Evolutionary conservation across 495 filamentous ascomycete species (phyloP), one percentile per base, ranked within the genome.

Genomic region (Penicillium simplicissimum): DNA sequence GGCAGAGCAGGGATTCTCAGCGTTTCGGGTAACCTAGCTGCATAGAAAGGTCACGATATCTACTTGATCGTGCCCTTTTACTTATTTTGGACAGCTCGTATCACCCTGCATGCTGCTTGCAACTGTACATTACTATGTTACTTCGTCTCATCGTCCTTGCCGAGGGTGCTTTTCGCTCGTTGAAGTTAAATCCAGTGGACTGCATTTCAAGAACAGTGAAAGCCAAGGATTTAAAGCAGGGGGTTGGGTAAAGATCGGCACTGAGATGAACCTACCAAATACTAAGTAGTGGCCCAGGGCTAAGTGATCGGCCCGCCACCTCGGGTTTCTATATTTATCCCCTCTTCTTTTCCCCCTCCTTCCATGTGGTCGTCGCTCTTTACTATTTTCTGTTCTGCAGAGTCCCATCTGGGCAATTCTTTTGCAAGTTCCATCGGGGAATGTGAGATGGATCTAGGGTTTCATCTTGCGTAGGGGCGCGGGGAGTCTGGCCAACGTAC

Each of bases 251-350:
- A 9, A 31, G 45, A 49, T 49, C 45, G 23, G 45, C 45, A 13
- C 45, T 45, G 42, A n/a, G 40, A 43, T 43, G 36, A 38, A 38
- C 36, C 36, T 17, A 42, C 37, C 3, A 14, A 8, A n/a, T n/a
- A n/a, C n/a, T n/a, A n/a, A n/a, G n/a, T n/a, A n/a, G n/a, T n/a
- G n/a, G n/a, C n/a, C 23, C 23, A 36, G 31, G 51, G 51, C 51
- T n/a, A 21, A 31, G 31, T 55, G 52, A 55, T 55, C 52, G 52
- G 17, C 52, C 52, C 52, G 52, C 52, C 19, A n/a, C 52, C 13
- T 55, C 14, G 45, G 11, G 34, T 55, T 55, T 33, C 52, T 40
- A 55, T 55, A 37, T 55, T 55, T 55, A 38, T 55, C 34, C 34
- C 34, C 19, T 17, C 45, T 19, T 13, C 14, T 45, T n/a, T 21